A percentile compares a stretch with the other conserved stretches of the same genome.
Conservation (phyloP, 768 basidiomycete genomes). For the Pleurotus platypus region DNA sequence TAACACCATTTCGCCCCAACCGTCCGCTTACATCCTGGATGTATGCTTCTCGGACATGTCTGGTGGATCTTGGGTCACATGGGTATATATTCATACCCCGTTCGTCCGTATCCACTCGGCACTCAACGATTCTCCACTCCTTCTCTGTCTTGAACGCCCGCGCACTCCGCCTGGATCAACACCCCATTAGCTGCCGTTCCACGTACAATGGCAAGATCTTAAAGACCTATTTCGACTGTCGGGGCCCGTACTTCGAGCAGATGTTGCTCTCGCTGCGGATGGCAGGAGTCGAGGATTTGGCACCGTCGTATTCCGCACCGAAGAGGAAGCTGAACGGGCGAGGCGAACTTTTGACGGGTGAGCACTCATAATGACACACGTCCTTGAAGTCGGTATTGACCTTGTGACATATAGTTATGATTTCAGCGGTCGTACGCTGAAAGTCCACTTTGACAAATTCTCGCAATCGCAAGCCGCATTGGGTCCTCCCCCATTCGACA, state of each 20-base stretch:
- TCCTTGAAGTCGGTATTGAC: not conserved
- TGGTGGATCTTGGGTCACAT: too few species aligned
- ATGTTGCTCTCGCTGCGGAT: slow-evolving; percentile 84
- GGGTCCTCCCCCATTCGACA: slow-evolving; percentile 18
- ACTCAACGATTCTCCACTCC: not conserved
- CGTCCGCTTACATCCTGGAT: too few species aligned
- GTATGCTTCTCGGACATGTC: too few species aligned
- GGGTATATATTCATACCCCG: not conserved
- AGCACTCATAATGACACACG: slow-evolving; percentile 19
- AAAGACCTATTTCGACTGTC: slow-evolving; percentile 94
- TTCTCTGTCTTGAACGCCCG: not conserved
- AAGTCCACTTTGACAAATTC: slow-evolving; percentile 91
- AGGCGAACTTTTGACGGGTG: slow-evolving; percentile 90
- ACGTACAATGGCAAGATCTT: slow-evolving; percentile 96
- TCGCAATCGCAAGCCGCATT: slow-evolving; percentile 26
- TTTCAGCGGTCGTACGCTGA: slow-evolving; percentile 80
- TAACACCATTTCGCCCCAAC: too few species aligned
- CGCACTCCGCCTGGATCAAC: not conserved
- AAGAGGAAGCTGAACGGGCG: slow-evolving; percentile 81
- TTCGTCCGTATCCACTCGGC: too few species aligned
- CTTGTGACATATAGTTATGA: slow-evolving; percentile 58
- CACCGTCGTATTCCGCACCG: slow-evolving; percentile 82
- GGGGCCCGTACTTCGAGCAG: slow-evolving; percentile 86
- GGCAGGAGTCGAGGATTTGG: slow-evolving; percentile 92
- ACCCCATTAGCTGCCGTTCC: slow-evolving; percentile 71